Conservation (phyloP, 2,329 filamentous ascomycete species). For the Clonostachys solani region DNA sequence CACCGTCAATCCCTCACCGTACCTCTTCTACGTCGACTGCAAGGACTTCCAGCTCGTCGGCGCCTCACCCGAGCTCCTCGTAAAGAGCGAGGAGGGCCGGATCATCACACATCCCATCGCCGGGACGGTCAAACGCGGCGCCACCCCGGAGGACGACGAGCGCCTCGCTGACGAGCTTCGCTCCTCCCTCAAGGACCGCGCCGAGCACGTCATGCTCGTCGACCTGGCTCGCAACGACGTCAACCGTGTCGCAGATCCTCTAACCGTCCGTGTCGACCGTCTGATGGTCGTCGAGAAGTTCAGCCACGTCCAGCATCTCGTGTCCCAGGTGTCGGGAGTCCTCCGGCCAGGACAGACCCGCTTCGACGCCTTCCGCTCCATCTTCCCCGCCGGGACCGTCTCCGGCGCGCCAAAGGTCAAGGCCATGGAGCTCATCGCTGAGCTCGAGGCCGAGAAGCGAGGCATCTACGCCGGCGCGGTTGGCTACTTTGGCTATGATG, state of each 20-base stretch:
- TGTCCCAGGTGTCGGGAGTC: slow-evolving; percentile 92
- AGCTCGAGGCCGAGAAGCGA: slow-evolving; percentile 89
- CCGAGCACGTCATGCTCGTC: slow-evolving; percentile 96
- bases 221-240: slow-evolving; percentile 95
- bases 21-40: slow-evolving; percentile 95
- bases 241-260: slow-evolving; percentile 89
- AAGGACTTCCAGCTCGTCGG: slow-evolving; percentile 91
- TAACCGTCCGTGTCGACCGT: slow-evolving; percentile 84
- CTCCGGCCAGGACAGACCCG: slow-evolving; percentile 78
- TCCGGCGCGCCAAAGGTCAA: slow-evolving; percentile 93
- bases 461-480: slow-evolving; percentile 95
- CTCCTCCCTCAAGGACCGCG: slow-evolving; percentile 82
- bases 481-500: slow-evolving; percentile 90
- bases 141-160: slow-evolving; percentile 76
- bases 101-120: slow-evolving; percentile 97
- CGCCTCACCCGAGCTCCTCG: slow-evolving; percentile 72
- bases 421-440: slow-evolving; percentile 95
- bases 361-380: slow-evolving; percentile 93
- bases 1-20: slow-evolving; percentile 96
- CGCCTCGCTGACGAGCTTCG: slow-evolving; percentile 72
- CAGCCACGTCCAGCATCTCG: slow-evolving; percentile 94
- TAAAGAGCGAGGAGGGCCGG: slow-evolving; percentile 43
- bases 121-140: slow-evolving; percentile 86
- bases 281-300: slow-evolving; percentile 94
- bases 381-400: slow-evolving; percentile 95